phyloP scores from a whole-genome alignment of 352 stramenopile genomes.

The Globisporangium barbulae region DNA sequence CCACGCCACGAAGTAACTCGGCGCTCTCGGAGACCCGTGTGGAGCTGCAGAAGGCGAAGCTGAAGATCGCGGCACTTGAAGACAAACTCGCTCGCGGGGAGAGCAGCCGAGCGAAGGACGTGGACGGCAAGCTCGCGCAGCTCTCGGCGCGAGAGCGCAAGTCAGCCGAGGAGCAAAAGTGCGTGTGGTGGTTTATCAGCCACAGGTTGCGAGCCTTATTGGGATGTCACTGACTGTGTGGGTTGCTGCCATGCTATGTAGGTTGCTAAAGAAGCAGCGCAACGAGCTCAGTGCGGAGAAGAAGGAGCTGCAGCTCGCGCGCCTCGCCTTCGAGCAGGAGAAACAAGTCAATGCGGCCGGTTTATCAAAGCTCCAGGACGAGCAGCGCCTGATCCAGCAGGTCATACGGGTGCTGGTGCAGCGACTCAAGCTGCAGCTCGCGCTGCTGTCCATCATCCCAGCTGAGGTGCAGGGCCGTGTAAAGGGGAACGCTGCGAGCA shows the following conservation, averaged over 20 bases:
- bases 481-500: neutral
- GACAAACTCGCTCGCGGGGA: constrained; percentile 32
- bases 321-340: constrained; percentile 20
- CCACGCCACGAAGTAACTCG: constrained; percentile 13
- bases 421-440: constrained; percentile 41
- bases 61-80: constrained; percentile 46
- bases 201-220: neutral
- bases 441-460: constrained; percentile 37
- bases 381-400: constrained; percentile 44
- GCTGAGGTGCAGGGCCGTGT: neutral
- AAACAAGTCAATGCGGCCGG: constrained; percentile 1
- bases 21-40: constrained; percentile 33
- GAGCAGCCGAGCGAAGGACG: constrained; percentile 28
- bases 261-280: constrained; percentile 43
- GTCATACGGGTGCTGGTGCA: constrained; percentile 43
- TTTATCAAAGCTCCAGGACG: constrained; percentile 23
- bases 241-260: constrained; percentile 7
- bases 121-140: constrained; percentile 31
- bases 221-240: neutral
- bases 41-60: constrained; percentile 52
- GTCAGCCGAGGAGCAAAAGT: constrained; percentile 50
- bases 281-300: constrained; percentile 27
- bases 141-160: constrained; percentile 34
- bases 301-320: constrained; percentile 29
- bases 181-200: neutral